A percentile compares a stretch with the other conserved stretches of the same genome.
Conservation (phyloP, 805 yeast species). For the Saccharomycopsis selenospora region DNA sequence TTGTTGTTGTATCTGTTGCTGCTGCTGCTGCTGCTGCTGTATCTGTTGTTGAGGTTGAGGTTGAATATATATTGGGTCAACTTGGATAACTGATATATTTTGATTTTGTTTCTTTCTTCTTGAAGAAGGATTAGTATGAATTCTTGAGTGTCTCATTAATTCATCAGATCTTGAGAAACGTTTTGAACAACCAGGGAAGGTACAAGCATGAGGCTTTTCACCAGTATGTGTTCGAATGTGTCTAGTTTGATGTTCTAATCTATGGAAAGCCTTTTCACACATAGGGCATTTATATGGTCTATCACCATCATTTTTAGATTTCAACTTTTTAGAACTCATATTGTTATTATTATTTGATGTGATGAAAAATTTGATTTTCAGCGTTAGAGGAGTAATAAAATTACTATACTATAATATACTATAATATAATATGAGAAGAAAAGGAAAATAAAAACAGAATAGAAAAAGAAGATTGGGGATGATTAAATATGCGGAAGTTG, state of each 20-base stretch:
- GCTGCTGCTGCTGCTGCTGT: constrained; percentile 3
- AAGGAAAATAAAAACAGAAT: no score
- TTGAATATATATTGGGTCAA: constrained; percentile 1
- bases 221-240: constrained; percentile 79
- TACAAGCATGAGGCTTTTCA: constrained; percentile 73
- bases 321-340: neutral
- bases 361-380: no score
- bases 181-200: constrained; percentile 63
- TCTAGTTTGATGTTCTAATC: constrained; percentile 72
- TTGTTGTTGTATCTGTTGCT: neutral
- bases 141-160: constrained; percentile 63
- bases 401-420: no score
- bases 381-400: no score
- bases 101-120: constrained; percentile 41
- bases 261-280: constrained; percentile 67
- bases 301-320: constrained; percentile 26
- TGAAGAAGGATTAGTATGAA: constrained; percentile 62
- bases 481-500: no score
- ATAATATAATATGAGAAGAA: no score
- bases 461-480: no score
- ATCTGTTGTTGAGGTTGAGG: neutral
- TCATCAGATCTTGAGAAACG: constrained; percentile 67
- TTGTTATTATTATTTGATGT: no score
- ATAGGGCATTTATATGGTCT: constrained; percentile 69
- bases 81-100: constrained; percentile 10